phyloP scores from a whole-genome alignment of 805 yeast genomes.

The Barnettozyma californica region DNA sequence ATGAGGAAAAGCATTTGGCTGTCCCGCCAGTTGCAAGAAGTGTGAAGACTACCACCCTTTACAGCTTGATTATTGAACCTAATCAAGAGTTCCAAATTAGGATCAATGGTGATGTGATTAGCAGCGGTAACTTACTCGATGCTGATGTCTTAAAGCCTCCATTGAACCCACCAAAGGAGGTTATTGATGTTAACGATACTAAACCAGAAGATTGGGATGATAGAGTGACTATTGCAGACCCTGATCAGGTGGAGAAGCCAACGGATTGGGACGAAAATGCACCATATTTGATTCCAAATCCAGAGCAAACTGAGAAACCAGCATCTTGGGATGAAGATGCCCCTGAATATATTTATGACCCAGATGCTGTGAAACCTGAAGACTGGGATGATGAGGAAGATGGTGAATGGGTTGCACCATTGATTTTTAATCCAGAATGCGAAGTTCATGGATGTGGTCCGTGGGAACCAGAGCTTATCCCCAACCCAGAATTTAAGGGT shows the following conservation, averaged over 20 bases:
- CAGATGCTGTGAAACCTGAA: slow-evolving; percentile 60
- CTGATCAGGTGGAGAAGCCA: slow-evolving; percentile 59
- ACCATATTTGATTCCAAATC: slow-evolving; percentile 62
- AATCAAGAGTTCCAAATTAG: slow-evolving; percentile 73
- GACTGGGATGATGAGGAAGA: slow-evolving; percentile 90
- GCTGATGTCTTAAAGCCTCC: slow-evolving; percentile 56
- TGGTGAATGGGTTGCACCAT: slow-evolving; percentile 77
- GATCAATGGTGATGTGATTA: slow-evolving; percentile 69
- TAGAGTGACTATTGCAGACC: slow-evolving; percentile 60
- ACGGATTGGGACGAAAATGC: slow-evolving; percentile 79
- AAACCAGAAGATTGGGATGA: slow-evolving; percentile 89
- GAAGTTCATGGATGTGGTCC: slow-evolving; percentile 68
- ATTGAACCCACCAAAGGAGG: slow-evolving; percentile 58
- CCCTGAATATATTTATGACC: slow-evolving; percentile 57
- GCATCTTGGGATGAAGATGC: slow-evolving; percentile 72
- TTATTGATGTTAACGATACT: slow-evolving; percentile 49
- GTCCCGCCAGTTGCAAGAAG: slow-evolving; percentile 54
- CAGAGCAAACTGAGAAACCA: slow-evolving; percentile 56
- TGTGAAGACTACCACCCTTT: slow-evolving; percentile 56
- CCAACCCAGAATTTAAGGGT: slow-evolving; percentile 70
- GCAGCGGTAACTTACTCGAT: slow-evolving; percentile 62
- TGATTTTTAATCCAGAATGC: slow-evolving; percentile 71
- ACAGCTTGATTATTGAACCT: slow-evolving; percentile 68
- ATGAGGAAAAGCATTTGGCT: slow-evolving; percentile 64
- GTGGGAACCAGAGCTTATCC: slow-evolving; percentile 65